Conservation (phyloP, 2,329 filamentous ascomycete species). For the Atkinsonella texensis region DNA sequence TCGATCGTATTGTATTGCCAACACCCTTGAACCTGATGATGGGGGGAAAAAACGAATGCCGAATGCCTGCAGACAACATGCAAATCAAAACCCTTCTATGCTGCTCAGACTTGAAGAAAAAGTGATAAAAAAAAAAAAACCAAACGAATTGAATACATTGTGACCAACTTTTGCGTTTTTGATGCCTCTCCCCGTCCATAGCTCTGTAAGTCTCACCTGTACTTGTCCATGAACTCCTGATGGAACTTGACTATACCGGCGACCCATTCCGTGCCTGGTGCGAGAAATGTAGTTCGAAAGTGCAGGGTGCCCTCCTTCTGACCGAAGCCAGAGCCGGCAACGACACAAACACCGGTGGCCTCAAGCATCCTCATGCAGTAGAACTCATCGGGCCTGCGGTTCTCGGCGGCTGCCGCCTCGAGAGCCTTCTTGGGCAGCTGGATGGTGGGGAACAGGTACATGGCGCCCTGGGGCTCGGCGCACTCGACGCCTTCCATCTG, state of each 20-base stretch:
- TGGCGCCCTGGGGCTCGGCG: conserved; percentile 79
- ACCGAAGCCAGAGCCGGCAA: conserved; percentile 85
- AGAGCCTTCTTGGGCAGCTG: conserved; percentile 63
- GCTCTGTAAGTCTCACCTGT: conserved; percentile 37
- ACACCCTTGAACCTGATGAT: too few relatives aligned
- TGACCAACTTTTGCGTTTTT: too few relatives aligned
- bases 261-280: conserved; percentile 92
- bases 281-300: conserved; percentile 93
- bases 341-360: conserved; percentile 86
- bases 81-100: background rate
- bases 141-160: too few relatives aligned
- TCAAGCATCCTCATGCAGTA: conserved; percentile 88
- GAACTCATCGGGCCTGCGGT: conserved; percentile 75
- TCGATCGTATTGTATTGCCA: too few relatives aligned
- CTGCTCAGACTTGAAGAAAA: background rate
- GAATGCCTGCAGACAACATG: background rate
- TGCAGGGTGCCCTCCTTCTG: conserved; percentile 86
- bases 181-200: too few relatives aligned
- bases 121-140: background rate
- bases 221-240: conserved; percentile 80
- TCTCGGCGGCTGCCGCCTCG: conserved; percentile 62
- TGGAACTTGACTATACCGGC: conserved; percentile 82
- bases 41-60: too few relatives aligned
- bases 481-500: conserved; percentile 95
- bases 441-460: conserved; percentile 99